Evolutionary conservation across 176 grass and related monocot species (phyloP), one percentile per base, ranked within the genome.

Genomic region (Eragrostis nindensis): DNA sequence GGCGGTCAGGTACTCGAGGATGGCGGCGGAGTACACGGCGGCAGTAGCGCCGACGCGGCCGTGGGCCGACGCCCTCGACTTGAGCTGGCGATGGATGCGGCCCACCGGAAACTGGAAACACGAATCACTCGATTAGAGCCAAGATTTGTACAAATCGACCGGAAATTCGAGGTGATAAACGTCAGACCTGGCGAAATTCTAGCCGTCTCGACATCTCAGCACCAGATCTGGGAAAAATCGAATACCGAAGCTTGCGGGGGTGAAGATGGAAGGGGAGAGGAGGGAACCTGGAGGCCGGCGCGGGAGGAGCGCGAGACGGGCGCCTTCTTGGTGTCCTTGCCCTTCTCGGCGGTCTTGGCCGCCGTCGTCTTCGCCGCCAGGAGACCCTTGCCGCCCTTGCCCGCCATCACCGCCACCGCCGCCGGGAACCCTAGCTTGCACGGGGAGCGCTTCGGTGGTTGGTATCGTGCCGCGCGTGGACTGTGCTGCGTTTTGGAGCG

Each of bases 301-400:
- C 89, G 87, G 2, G 84, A 94, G 24, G 92, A 94, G 77, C 86
- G 89, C 19, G 92, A 94, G 47, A 94, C 74, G 7, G 92, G 92
- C 32, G 84, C 74, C 69, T 89, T 94, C 84, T 94, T 94, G 80
- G 82, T 94, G 70, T 91, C 86, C 89, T 94, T 94, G 76, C 85
- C 87, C 78, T 93, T 93, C 60, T 85, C 75, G 45, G 67, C n/a
- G 86, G 80, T 92, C 61, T 90, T 79, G 56, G 83, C 87, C 0
- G 84, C 84, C 21, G 89, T 92, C 1, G 87, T 95, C 87, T 90
- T 95, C 16, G 89, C 89, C 21, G 89, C 89, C 32, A 92, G 67
- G 42, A 95, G 89, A 8, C 92, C 92, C 67, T 92, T 95, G 2
- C 92, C 92, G 82, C 89, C 92, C 83, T 95, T 92, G 14, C 92